Evolutionary conservation across 352 stramenopile genomes (phyloP).

Genomic region (Phytopythium boreale): DNA sequence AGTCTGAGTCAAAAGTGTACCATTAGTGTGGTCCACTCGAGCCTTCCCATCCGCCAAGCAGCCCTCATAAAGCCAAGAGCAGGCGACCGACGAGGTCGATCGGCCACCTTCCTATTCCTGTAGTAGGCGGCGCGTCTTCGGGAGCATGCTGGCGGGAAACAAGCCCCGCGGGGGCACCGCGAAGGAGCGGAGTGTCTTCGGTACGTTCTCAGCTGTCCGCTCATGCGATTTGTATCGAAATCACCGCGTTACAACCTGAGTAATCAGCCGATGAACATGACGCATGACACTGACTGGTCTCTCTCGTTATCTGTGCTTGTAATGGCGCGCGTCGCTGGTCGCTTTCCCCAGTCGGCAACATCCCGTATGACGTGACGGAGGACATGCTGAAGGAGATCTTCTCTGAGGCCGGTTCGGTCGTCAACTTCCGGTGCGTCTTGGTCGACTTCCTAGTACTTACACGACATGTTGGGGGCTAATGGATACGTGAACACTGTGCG

Average conservation of each 20-base stretch:
- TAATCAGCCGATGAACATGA: not conserved
- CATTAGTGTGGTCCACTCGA: not conserved
- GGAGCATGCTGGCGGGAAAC: slow-evolving; percentile 25
- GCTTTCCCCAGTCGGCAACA: slow-evolving; percentile 70
- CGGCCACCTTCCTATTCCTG: not conserved
- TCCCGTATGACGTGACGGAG: slow-evolving; percentile 87
- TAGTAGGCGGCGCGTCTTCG: not conserved
- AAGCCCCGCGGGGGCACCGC: slow-evolving; percentile 61
- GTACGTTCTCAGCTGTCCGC: slow-evolving; percentile 29
- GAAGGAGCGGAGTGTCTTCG: slow-evolving; percentile 87
- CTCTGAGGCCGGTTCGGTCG: slow-evolving; percentile 73
- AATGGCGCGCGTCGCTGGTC: not conserved
- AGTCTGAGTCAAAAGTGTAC: not conserved
- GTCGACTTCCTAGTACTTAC: not conserved
- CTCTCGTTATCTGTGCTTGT: slow-evolving; percentile 5
- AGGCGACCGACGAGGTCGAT: not conserved
- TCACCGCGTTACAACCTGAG: not conserved
- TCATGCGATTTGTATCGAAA: not conserved
- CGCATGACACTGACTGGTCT: slow-evolving; percentile 8
- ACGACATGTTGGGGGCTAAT: not conserved
- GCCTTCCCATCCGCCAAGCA: not conserved
- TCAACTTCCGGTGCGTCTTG: slow-evolving; percentile 74
- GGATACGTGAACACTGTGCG: not conserved
- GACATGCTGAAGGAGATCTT: slow-evolving; percentile 88
- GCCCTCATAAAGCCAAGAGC: not conserved